Evolutionary conservation across 208 protist species (phyloP).

Genomic region (Acanthamoeba sp.): DNA sequence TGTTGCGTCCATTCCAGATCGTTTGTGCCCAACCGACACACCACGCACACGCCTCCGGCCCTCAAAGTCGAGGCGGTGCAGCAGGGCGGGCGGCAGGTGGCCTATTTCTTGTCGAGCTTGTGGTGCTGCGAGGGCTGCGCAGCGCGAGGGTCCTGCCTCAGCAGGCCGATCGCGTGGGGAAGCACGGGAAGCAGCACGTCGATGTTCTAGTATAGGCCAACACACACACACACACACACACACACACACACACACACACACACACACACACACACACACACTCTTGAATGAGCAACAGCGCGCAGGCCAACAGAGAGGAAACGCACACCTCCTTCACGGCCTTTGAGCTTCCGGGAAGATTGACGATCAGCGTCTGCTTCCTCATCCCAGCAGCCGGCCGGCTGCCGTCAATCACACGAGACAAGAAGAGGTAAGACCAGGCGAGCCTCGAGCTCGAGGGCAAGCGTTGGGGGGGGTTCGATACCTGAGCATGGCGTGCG

Average conservation of each 20-base stretch:
- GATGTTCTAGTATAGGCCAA: not conserved
- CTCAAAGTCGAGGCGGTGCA: too few relatives aligned
- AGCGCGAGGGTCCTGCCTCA: slow-evolving; percentile 17
- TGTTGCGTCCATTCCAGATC: too few relatives aligned
- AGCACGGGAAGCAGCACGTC: slow-evolving; percentile 72
- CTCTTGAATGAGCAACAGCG: too few relatives aligned
- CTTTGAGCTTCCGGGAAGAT: slow-evolving; percentile 81
- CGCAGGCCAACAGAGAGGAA: not conserved
- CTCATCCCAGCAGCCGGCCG: slow-evolving; percentile 76
- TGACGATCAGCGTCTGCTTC: slow-evolving; percentile 80
- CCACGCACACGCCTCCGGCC: too few relatives aligned
- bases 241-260: too few relatives aligned
- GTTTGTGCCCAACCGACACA: too few relatives aligned
- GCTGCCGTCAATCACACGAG: not conserved
- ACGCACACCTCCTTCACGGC: slow-evolving; percentile 76
- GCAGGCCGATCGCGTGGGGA: slow-evolving; percentile 76
- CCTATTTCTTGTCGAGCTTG: slow-evolving; percentile 35
- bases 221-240: not conserved
- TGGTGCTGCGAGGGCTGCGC: slow-evolving; percentile 33
- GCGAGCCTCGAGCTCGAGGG: not conserved
- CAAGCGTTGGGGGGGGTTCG: not conserved
- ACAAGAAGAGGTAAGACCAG: too few relatives aligned
- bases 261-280: too few relatives aligned
- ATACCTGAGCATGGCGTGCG: slow-evolving; percentile 79
- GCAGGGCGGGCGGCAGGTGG: too few relatives aligned